Base-by-base conservation (phyloP, 495 filamentous ascomycete species). In the Amphirosellinia nigrospora region DNA sequence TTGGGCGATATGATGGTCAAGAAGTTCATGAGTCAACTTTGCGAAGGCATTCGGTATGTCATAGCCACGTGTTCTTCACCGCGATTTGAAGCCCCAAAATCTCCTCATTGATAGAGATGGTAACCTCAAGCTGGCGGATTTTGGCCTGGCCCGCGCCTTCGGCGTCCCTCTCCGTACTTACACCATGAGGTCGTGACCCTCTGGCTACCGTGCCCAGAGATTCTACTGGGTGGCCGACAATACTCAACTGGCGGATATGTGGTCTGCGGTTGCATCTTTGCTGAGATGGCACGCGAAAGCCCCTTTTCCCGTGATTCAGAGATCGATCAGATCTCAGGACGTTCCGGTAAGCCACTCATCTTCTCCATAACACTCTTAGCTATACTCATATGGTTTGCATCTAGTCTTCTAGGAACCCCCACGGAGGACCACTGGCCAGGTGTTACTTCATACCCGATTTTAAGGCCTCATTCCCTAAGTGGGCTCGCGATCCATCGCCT, bases 261-360 rank as follows among this genome's bases (percentile, higher is more conserved):
- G 96, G 96, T 97, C 94, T 38, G 90, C 95, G 62, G 96, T 50
- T 97, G 96, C 79, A 99, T 99, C 81, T 99, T 99, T 80, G 96
- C 96, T 16, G 96, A 99, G 82, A 98, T 99, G 96, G 94, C 85
- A 99, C 96, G 19, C 91, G 94, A 75, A 98, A 98, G 82, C 94
- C 96, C 7, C 83, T 98, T 15, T 98, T 99, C 86, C 96, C 96
- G 96, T 45, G 96, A 99, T 79, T 97, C 94, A 2, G 96, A 99
- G 79, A 98, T 99, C 81, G 96, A 99, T 74, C 96, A 99, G 83
- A 98, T 99, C 74, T 98, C 86, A 98, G 97, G 83, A 99, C 98
- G 74, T 99, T 99, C 89, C 87, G 90, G 94, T 96, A 83, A 73
- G 89, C 59, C 34, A 46, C 6, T 30, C 63, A 50, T 50, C 15